Conservation (phyloP, 2,329 filamentous ascomycete genomes). For the Xylariaceae sp. region DNA sequence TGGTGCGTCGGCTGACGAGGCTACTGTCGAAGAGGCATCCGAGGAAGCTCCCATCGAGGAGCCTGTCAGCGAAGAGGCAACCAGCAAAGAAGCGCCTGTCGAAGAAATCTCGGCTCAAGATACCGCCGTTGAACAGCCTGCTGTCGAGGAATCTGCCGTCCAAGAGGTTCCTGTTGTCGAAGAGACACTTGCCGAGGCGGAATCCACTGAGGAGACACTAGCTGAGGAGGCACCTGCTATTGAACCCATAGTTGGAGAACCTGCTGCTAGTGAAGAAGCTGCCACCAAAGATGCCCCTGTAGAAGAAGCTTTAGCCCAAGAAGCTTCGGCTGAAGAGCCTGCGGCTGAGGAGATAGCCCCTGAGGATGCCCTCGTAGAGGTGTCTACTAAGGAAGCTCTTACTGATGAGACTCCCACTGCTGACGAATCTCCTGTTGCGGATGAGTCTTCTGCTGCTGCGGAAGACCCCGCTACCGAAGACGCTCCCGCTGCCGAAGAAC, state of each 20-base stretch:
- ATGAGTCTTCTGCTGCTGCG: conserved; percentile 4
- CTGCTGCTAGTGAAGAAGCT: background rate
- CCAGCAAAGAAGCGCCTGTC: conserved; percentile 18
- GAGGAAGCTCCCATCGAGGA: conserved; percentile 10
- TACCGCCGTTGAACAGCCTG: conserved; percentile 15
- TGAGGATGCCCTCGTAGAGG: background rate
- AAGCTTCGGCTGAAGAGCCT: conserved; percentile 4
- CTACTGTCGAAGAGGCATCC: background rate
- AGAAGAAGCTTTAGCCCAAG: conserved; percentile 3
- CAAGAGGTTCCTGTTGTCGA: conserved; percentile 5
- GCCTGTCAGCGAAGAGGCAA: conserved; percentile 3
- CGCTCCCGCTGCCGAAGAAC: background rate
- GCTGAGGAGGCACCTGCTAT: background rate
- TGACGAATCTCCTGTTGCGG: conserved; percentile 1
- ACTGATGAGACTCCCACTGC: background rate
- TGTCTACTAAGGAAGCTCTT: conserved; percentile 11
- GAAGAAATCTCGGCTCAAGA: conserved; percentile 23
- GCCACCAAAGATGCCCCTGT: background rate
- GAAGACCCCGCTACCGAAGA: background rate
- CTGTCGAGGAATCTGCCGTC: background rate
- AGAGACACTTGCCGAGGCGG: background rate
- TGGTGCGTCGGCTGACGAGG: no score
- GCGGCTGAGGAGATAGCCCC: background rate
- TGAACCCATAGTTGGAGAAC: conserved; percentile 16
- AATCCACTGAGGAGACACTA: no score